These are phyloP conservation scores for Oryza meridionalis DNA, from an alignment of 176 grass and related monocot genomes.

Conservation along the genomic window DNA sequence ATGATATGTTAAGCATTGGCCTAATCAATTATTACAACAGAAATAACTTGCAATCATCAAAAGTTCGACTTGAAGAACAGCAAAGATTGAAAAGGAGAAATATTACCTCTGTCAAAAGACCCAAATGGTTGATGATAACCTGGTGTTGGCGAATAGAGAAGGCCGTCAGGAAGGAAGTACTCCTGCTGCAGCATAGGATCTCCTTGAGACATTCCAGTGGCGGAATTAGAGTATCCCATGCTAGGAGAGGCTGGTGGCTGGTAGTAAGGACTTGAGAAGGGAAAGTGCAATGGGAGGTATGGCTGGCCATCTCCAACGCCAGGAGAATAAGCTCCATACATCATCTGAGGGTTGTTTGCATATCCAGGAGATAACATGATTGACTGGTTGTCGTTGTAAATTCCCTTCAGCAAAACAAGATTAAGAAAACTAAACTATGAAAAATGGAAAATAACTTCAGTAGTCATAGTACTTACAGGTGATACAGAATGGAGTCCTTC, in stretches of 20 bases:
- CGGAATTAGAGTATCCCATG: constrained; percentile 64
- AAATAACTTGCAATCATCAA: constrained; percentile 13
- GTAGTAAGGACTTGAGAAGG: constrained; percentile 65
- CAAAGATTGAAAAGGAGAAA: background rate
- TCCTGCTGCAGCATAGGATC: constrained; percentile 71
- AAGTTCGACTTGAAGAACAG: constrained; percentile 23
- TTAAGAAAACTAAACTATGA: constrained; percentile 24
- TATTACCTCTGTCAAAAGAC: constrained; percentile 63
- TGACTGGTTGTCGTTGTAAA: constrained; percentile 72
- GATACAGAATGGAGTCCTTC: constrained; percentile 67
- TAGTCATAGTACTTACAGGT: constrained; percentile 58
- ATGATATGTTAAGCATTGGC: constrained; percentile 35
- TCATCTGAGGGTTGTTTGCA: constrained; percentile 72
- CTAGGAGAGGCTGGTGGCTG: constrained; percentile 70
- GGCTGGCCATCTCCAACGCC: constrained; percentile 67
- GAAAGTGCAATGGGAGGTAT: constrained; percentile 59
- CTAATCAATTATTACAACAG: constrained; percentile 34
- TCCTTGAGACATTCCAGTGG: constrained; percentile 62
- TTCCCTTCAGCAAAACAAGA: constrained; percentile 42
- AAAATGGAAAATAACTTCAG: constrained; percentile 1
- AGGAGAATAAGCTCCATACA: constrained; percentile 77
- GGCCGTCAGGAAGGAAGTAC: constrained; percentile 63
- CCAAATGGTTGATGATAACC: constrained; percentile 71
- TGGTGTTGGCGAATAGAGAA: constrained; percentile 67
- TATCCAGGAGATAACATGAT: constrained; percentile 68